These are phyloP conservation scores for Clitoria ternatea DNA, from an alignment of 306 rosid genomes.

Conservation along the genomic window DNA sequence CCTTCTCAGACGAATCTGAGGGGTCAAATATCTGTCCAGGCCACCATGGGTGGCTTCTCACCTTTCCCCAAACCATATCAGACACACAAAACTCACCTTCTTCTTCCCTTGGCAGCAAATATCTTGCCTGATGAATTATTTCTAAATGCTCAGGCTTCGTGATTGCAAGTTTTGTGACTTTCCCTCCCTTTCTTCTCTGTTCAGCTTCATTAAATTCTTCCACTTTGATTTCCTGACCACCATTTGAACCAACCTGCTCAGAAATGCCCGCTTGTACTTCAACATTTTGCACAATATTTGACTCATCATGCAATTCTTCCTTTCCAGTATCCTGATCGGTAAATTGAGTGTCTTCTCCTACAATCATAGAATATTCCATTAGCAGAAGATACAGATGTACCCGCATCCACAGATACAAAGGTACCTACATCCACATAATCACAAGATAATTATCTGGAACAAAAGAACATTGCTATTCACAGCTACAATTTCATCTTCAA, in stretches of 20 bases:
- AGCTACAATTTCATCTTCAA: slow-evolving; percentile 20
- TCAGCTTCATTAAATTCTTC: slow-evolving; percentile 39
- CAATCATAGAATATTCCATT: slow-evolving; percentile 6
- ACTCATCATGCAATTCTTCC: slow-evolving; percentile 30
- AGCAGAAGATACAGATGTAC: background rate
- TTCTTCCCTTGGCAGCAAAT: slow-evolving; percentile 54
- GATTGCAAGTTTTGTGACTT: slow-evolving; percentile 15
- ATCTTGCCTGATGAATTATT: slow-evolving; percentile 36
- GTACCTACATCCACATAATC: slow-evolving; percentile 20
- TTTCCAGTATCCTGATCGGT: slow-evolving; percentile 29
- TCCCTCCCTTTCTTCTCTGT: slow-evolving; percentile 23
- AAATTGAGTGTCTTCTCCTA: slow-evolving; percentile 20
- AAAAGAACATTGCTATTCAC: slow-evolving; percentile 11
- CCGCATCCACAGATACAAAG: slow-evolving; percentile 12
- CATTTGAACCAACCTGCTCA: slow-evolving; percentile 43
- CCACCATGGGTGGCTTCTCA: slow-evolving; percentile 99
- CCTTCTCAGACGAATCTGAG: slow-evolving; percentile 78
- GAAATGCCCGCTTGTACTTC: slow-evolving; percentile 31
- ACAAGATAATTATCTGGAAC: slow-evolving; percentile 24
- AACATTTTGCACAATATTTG: slow-evolving; percentile 26
- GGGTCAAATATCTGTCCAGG: slow-evolving; percentile 97
- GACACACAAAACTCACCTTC: slow-evolving; percentile 65
- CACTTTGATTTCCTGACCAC: slow-evolving; percentile 42
- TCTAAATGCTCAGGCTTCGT: slow-evolving; percentile 33
- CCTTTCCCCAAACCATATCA: slow-evolving; percentile 97